Conservation (phyloP, 225 moss, liverwort and hornwort genomes). For the Thuidium tamariscinum region DNA sequence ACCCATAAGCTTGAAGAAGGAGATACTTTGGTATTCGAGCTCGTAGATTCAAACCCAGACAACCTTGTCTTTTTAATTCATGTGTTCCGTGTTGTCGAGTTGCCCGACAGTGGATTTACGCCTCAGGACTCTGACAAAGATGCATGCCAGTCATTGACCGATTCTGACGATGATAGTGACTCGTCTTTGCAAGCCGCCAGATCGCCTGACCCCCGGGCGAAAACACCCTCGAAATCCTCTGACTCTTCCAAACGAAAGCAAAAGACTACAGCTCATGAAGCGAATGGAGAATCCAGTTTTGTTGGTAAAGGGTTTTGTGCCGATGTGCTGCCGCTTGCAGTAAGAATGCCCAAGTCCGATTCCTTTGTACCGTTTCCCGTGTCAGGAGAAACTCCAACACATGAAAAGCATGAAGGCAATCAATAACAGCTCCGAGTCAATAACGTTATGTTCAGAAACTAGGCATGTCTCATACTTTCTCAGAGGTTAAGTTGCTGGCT, state of each 20-base stretch:
- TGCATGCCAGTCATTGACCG: neutral
- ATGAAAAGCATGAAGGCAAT: neutral
- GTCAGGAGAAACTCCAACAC: neutral
- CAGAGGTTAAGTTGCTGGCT: neutral
- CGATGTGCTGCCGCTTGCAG: constrained; percentile 6
- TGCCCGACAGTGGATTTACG: neutral
- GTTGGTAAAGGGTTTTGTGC: neutral
- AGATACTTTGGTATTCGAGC: constrained; percentile 16
- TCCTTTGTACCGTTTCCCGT: neutral
- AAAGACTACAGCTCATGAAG: neutral
- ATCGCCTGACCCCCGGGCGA: neutral
- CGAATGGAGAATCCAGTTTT: neutral
- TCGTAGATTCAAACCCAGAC: constrained; percentile 5
- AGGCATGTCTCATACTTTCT: neutral
- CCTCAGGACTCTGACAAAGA: neutral
- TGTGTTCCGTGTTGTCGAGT: constrained; percentile 10
- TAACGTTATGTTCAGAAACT: neutral
- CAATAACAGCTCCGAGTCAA: neutral
- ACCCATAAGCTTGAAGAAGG: constrained; percentile 11
- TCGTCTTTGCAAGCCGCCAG: neutral
- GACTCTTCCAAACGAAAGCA: neutral
- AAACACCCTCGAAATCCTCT: neutral
- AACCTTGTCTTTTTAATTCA: constrained; percentile 8
- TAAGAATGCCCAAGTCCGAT: neutral
- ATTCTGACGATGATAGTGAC: neutral